Base-by-base conservation (phyloP, 129 eudicot species). In the Helichrysum umbraculigerum region DNA sequence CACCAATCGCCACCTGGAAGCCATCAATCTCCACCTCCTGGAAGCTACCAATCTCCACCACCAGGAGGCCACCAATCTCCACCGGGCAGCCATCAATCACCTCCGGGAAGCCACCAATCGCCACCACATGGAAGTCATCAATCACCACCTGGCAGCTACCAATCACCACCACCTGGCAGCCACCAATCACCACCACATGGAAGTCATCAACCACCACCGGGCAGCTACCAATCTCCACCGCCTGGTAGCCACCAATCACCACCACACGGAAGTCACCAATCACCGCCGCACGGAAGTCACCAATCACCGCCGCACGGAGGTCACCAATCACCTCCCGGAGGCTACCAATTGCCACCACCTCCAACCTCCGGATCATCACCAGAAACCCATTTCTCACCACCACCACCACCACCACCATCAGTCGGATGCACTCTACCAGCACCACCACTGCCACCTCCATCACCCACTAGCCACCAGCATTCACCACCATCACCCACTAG, bases 381-480 rank as follows among this genome's bases (percentile, higher is more conserved):
- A 7, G n/a, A 58, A 70, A 70, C 62, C 61, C 75, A 69, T 22
- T 33, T 34, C 66, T 16, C 82, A 9, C 72, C 84, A 7, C 74
- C 85, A 2, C 73, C 84, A 7, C 74, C 85, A 2, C 73, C 84
- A n/a, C 85, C 87, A 66, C 83, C 85, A 51, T 51, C 77, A 52
- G 3, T 51, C 15, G 77, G 75, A 15, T 63, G 66, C 71, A 35
- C 32, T 71, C 56, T 72, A 17, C 74, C 81, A 52, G 50, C 86
- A 3, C 72, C 88, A 19, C 83, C 86, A 66, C 72, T 52, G 9
- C 68, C 54, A 17, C 60, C 86, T 4, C 84, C 86, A 28, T 82
- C 88, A 8, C 81, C 82, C 20, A 11, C 16, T 47, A 11, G n/a
- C 58, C 60, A 54, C 60, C 60, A 54, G 7, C 50, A 42, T 11